phyloP scores from a whole-genome alignment of 305 asterid genomes.

The Rubia tinctorum region DNA sequence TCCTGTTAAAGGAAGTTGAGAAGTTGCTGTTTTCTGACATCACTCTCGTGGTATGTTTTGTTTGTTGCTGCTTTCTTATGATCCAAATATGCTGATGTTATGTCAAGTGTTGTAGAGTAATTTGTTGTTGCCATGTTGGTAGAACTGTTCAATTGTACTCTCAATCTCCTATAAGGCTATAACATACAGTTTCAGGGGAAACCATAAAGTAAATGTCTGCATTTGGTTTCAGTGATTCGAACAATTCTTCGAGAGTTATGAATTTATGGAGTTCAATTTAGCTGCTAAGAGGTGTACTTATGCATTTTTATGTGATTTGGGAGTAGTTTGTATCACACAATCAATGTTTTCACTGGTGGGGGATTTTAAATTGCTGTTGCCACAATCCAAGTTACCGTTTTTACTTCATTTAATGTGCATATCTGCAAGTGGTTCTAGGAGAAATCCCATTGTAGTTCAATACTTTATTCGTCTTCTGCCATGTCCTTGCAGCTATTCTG shows the following conservation, averaged over 20 bases:
- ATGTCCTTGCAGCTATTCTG: not conserved
- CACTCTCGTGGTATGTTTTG: constrained; percentile 5
- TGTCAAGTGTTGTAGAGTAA: not conserved
- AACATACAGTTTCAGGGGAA: not conserved
- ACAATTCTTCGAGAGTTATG: not conserved
- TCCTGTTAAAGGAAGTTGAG: constrained; percentile 7
- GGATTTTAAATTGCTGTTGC: not conserved
- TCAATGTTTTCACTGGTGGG: not conserved
- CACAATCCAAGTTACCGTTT: not conserved
- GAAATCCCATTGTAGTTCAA: not conserved
- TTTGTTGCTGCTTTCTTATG: not conserved
- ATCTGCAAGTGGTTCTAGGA: not conserved
- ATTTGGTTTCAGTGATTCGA: not conserved
- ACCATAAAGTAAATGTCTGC: not conserved
- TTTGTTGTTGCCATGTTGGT: constrained; percentile 4
- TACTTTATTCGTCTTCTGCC: not conserved
- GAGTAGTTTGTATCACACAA: not conserved
- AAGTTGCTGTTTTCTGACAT: constrained; percentile 8
- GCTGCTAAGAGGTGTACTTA: not conserved
- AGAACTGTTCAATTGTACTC: not conserved
- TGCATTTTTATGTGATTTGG: not conserved
- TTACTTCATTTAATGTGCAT: not conserved
- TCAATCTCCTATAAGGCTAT: not conserved
- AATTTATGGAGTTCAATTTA: not conserved
- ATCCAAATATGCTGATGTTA: not conserved